Conservation (phyloP, 1,284 basidiomycete species). For the Trametes polyzona region DNA sequence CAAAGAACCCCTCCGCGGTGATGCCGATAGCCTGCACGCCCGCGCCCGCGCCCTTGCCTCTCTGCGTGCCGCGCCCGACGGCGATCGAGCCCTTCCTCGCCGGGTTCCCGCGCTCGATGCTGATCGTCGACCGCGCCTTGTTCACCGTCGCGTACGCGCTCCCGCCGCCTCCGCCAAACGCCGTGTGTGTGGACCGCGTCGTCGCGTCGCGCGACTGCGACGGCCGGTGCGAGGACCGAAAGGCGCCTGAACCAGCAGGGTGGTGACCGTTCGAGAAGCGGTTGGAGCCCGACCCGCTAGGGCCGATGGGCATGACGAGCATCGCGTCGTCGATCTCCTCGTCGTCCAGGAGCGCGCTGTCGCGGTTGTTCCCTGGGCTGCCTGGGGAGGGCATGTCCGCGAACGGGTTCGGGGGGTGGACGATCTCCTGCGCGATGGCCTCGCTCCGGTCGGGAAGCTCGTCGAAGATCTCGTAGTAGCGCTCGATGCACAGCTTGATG, state of each 20-base stretch:
- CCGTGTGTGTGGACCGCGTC: slow-evolving; percentile 32
- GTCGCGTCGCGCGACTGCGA: slow-evolving; percentile 15
- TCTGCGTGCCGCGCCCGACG: slow-evolving; percentile 61
- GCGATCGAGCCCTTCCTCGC: slow-evolving; percentile 61
- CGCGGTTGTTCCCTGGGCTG: slow-evolving; percentile 33
- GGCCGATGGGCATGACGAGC: slow-evolving; percentile 75
- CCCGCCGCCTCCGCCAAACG: slow-evolving; percentile 30
- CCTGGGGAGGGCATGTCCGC: slow-evolving; percentile 32
- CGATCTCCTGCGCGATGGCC: slow-evolving; percentile 45
- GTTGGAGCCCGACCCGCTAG: slow-evolving; percentile 32
- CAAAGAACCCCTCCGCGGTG: slow-evolving; percentile 76
- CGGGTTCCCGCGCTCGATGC: slow-evolving; percentile 53
- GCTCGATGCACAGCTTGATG: slow-evolving; percentile 77
- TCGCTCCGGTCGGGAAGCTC: slow-evolving; percentile 72
- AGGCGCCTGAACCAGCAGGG: slow-evolving; percentile 20
- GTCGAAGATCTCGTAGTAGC: slow-evolving; percentile 86
- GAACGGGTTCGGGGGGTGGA: slow-evolving; percentile 23
- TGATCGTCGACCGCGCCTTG: slow-evolving; percentile 62
- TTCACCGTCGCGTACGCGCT: slow-evolving; percentile 34
- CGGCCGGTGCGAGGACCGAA: slow-evolving; percentile 24
- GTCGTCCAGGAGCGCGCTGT: slow-evolving; percentile 55
- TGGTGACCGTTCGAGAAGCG: slow-evolving; percentile 10
- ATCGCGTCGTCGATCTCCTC: slow-evolving; percentile 74
- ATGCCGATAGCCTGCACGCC: slow-evolving; percentile 73
- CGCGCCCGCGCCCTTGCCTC: slow-evolving; percentile 61